Conservation (phyloP, 495 filamentous ascomycete genomes). For the Staphylotrichum tortipilum region DNA sequence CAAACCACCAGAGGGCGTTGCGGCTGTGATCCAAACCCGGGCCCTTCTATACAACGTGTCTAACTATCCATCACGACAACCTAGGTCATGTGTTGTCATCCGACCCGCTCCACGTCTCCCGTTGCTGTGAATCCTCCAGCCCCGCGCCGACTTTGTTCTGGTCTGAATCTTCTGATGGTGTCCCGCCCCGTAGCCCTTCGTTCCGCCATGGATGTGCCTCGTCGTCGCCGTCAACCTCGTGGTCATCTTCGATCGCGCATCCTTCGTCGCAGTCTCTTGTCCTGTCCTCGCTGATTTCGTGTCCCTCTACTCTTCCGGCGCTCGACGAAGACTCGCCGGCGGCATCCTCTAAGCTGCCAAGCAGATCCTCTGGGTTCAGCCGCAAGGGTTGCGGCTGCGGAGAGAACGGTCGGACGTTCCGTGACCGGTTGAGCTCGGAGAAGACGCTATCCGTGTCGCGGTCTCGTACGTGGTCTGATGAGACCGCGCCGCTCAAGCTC, state of each 20-base stretch:
- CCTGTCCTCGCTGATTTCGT: conserved; percentile 11
- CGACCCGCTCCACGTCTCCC: conserved; percentile 14
- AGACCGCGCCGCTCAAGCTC: conserved; percentile 37
- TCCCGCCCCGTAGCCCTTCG: conserved; percentile 15
- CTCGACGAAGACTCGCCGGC: background rate
- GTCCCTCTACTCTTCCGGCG: background rate
- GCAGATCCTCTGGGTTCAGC: conserved; percentile 34
- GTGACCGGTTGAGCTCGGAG: conserved; percentile 40
- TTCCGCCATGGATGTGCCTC: conserved; percentile 26
- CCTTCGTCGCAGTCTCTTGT: conserved; percentile 12
- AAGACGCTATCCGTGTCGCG: conserved; percentile 42
- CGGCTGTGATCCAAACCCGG: background rate
- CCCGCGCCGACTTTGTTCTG: conserved; percentile 8
- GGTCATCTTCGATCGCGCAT: conserved; percentile 11
- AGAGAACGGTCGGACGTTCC: conserved; percentile 45
- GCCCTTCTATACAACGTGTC: background rate
- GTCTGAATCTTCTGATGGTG: conserved; percentile 2
- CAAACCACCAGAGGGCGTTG: background rate
- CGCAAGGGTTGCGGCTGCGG: conserved; percentile 37
- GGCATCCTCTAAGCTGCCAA: conserved; percentile 17
- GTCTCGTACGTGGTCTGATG: conserved; percentile 12
- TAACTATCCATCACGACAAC: background rate
- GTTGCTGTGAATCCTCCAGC: conserved; percentile 7
- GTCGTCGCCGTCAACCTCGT: conserved; percentile 15
- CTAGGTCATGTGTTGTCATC: conserved; percentile 1